Percentiles rank a stretch among this genome's conserved stretches.
These are phyloP conservation scores for Fusarium solani-melongenae DNA, from an alignment of 2,329 filamentous ascomycete species.

Conservation along the genomic window DNA sequence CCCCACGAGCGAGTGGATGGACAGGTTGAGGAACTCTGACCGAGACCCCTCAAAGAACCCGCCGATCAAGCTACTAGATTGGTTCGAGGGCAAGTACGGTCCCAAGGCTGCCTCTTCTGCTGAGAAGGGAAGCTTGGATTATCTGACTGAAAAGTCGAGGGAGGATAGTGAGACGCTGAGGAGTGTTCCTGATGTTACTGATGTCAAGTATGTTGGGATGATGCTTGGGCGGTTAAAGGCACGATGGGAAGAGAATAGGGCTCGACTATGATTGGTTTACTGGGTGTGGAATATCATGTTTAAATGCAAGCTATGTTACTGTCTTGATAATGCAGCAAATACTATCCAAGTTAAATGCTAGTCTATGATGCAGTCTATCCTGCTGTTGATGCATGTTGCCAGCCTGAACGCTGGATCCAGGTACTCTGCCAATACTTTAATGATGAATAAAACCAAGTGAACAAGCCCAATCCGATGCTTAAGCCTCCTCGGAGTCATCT, in stretches of 20 bases:
- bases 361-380: not conserved
- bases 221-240: slow-evolving; percentile 13
- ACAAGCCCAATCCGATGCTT: not conserved
- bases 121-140: slow-evolving; percentile 23
- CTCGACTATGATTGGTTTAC: not conserved
- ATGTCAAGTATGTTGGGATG: slow-evolving; percentile 28
- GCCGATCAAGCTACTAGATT: slow-evolving; percentile 63
- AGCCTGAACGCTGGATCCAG: not conserved
- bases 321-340: not conserved
- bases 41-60: slow-evolving; percentile 60
- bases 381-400: not conserved
- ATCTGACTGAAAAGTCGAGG: slow-evolving; percentile 23
- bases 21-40: slow-evolving; percentile 55
- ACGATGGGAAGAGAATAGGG: slow-evolving; percentile 4
- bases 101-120: slow-evolving; percentile 20
- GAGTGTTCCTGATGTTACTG: slow-evolving; percentile 28
- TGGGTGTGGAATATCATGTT: not conserved
- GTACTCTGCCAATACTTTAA: not conserved
- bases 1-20: slow-evolving; percentile 56
- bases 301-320: not conserved
- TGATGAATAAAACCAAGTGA: not conserved
- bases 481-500: slow-evolving; percentile 18
- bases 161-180: slow-evolving; percentile 31
- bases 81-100: slow-evolving; percentile 53
- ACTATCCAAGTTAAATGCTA: not conserved